Evolutionary conservation across 2,329 filamentous ascomycete genomes (phyloP), one percentile per base, ranked within the genome.

Genomic region (Cucurbitaria berberidis): DNA sequence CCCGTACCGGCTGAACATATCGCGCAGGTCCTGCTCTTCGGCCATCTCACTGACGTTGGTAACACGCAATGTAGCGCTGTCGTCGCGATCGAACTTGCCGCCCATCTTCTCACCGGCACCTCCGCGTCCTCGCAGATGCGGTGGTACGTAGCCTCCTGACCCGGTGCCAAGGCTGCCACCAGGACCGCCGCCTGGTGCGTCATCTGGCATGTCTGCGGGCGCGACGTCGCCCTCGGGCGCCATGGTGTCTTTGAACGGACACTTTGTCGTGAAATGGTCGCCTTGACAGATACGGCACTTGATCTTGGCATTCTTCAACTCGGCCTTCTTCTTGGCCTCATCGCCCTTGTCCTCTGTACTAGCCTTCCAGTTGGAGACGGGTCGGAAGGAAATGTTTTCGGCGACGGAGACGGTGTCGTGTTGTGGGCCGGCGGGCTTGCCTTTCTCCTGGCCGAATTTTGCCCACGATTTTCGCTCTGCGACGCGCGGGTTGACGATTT

Each of bases 221-320:
- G 74, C 73, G 34, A 73, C 74, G 60, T 78, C 80, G 61, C 79
- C 79, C 57, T 93, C 86, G 32, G 90, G 95, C 30, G 93, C 92
- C 92, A 99, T 97, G 69, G 93, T 99, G 77, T 98, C 95, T 84
- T 98, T 99, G 88, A 96, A 99, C 30, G 95, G 95, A 86, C 95
- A 99, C 77, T 95, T 89, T 66, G 93, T 93, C 36, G 95, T 99
- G 84, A 98, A 99, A 86, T 99, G 95, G 83, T 99, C 95, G 75
- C 93, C 95, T 76, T 88, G 90, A 82, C 95, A 99, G 76, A 99
- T 98, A 84, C 95, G 90, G 80, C 95, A 99, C 86, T 98, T 98
- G 84, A 99, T 96, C 83, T 97, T 96, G 86, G 97, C 96, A 82
- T 97, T 93, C 86, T 95, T 96, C 73, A 98, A 84, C 70, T 84